Conservation (phyloP, 192 early-diverging fungal species). For the Lunasporangiospora selenospora region DNA sequence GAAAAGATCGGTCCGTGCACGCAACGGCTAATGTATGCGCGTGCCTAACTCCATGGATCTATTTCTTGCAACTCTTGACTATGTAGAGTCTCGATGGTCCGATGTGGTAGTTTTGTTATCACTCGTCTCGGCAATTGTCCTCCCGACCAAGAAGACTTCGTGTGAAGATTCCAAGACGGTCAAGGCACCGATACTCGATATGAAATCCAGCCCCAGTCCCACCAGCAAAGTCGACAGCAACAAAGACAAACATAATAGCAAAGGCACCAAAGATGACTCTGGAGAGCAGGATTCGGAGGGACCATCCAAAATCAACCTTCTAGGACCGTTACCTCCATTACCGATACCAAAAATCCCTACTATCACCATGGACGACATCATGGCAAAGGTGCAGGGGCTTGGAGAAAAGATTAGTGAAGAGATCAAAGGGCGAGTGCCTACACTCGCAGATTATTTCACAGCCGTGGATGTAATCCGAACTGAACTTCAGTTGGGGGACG, state of each 20-base stretch:
- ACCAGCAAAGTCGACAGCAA: neutral
- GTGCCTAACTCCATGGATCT: neutral
- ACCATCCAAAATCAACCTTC: conserved; percentile 41
- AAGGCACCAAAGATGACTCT: neutral
- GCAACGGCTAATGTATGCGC: too few relatives aligned
- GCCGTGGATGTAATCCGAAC: conserved; percentile 28
- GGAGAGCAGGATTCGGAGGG: too few relatives aligned
- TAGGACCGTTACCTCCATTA: conserved; percentile 27
- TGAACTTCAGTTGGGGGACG: conserved; percentile 43
- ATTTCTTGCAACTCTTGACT: neutral
- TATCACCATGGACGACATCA: conserved; percentile 21
- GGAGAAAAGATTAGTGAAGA: conserved; percentile 38
- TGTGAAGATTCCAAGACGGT: conserved; percentile 14
- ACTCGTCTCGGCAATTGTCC: conserved; percentile 21
- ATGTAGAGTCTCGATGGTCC: conserved; percentile 39
- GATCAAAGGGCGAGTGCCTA: conserved; percentile 43
- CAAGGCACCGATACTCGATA: conserved; percentile 14
- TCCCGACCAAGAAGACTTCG: conserved; percentile 5
- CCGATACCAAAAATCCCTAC: conserved; percentile 32
- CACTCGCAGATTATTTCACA: conserved; percentile 38
- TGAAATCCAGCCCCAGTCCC: conserved; percentile 12
- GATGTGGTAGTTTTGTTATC: conserved; percentile 15
- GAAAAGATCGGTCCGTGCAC: neutral
- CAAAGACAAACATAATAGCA: conserved; percentile 2
- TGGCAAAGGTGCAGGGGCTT: conserved; percentile 33